Evolutionary conservation across 768 basidiomycete species (phyloP), one percentile per base, ranked within the genome.

Genomic region (Myochromella boudieri): DNA sequence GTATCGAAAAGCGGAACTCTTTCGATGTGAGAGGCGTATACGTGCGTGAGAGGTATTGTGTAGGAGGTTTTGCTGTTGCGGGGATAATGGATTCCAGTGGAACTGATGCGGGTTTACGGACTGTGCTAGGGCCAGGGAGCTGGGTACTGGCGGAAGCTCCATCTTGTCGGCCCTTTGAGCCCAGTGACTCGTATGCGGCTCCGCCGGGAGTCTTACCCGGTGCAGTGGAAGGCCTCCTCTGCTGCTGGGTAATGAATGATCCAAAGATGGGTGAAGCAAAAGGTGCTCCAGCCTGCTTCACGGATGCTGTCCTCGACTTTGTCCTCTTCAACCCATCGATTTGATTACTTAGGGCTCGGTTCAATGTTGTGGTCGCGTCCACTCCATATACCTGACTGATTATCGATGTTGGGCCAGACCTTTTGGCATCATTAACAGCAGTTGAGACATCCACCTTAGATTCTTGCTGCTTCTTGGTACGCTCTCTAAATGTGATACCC

Each of bases 81-180:
- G 91, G 89, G 33, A 93, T 88, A 51, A 94, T 93, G 9, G 84
- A 85, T 58, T 91, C 88, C 8, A 91, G 70, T 4, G 88, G 85
- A 7, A 89, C 87, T 1, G 76, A 79, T 8, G 65, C 60, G 0
- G 66, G 55, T 50, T 73, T 73, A 36, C 52, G 58, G 44, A 48
- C 31, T 42, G 36, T 36, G 27, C 42, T 44, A 39, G 37, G 53
- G 27, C 17, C 55, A 4, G 46, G 32, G n/a, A 46, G 49, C 34
- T 48, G 48, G 38, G 53, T 39, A 10, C 14, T 43, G 12, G 41
- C 12, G 20, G 39, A 21, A 22, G 42, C 20, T 24, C 53, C 3
- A 65, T 74, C 27, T 60, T 65, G 6, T 58, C 71, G 53, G 65
- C 69, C 21, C 43, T 26, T 69, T 6, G 58, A 49, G 9, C 54